Base-by-base conservation (phyloP, 148 eudicot species). In the Bassia scoparia region DNA sequence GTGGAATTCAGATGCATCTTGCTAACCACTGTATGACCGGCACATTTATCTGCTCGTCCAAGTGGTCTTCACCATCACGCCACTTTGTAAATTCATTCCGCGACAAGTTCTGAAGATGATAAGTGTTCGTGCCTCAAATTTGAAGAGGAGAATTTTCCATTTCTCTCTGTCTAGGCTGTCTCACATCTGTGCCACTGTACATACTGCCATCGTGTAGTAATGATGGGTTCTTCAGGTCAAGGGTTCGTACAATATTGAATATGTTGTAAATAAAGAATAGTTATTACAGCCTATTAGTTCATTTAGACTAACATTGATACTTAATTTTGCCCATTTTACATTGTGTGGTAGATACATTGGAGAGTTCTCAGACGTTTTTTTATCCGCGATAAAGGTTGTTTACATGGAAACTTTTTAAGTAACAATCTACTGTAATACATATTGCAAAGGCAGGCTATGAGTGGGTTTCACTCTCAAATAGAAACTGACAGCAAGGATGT, bases 141-240 rank as follows among this genome's bases (percentile, higher is more conserved):
- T 95, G 98, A 49, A 95, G 86, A 63, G 91, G 91, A 70, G 90
- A 76, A 70, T 89, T 95, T 81, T 95, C 98, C 86, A 91, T 81
- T 69, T 82, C 86, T 73, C 88, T 61, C 87, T 84, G 69, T 91
- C 88, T 95, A 95, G 93, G 97, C 76, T 95, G 98, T n/a, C 75
- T 96, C 92, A 62, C 98, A 95, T n/a, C 63, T 91, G 91, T 74
- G 97, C 87, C 74, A 91, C 90, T 67, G 78, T 76, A 72, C 98
- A n/a, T n/a, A 95, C n/a, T 83, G 85, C 98, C 98, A 95, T 91
- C 97, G 75, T 91, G 89, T 62, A 83, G 74, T 72, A 95, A 73
- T 35, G 90, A 73, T 27, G 90, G 87, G 71, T 95, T 86, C 48
- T 92, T 82, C 74, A 95, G 87, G 73, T 95, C 97, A 46, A 95